Evolutionary conservation across 495 filamentous ascomycete species (phyloP).

Genomic region (Astrocystis sublimbata): DNA sequence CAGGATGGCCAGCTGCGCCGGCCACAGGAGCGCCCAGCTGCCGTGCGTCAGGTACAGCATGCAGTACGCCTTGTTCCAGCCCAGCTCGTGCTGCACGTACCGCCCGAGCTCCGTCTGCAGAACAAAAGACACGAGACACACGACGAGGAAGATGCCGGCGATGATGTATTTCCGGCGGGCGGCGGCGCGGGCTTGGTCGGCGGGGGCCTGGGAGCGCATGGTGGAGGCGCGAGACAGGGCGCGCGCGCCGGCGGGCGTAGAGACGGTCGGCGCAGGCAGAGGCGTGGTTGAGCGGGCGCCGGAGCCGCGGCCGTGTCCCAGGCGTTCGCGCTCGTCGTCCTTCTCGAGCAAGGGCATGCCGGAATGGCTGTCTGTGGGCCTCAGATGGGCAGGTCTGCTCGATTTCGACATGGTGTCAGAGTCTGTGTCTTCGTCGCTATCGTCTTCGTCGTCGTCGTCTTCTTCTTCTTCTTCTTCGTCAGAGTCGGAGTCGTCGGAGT

Average conservation of each 20-base stretch:
- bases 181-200: conserved; percentile 52
- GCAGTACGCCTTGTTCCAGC: conserved; percentile 95
- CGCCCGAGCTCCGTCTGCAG: conserved; percentile 94
- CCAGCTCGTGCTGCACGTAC: conserved; percentile 83
- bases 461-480: too few relatives aligned
- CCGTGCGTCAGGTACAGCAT: conserved; percentile 98
- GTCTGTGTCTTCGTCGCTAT: too few relatives aligned
- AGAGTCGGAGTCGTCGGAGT: conserved; percentile 24
- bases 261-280: conserved; percentile 21
- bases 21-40: conserved; percentile 89
- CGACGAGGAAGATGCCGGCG: conserved; percentile 75
- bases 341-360: conserved; percentile 54
- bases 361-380: conserved; percentile 53
- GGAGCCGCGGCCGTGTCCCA: conserved; percentile 41
- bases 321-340: conserved; percentile 51
- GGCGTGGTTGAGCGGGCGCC: neutral
- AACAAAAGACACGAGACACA: conserved; percentile 79
- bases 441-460: too few relatives aligned
- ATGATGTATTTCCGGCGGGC: conserved; percentile 82
- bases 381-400: conserved; percentile 44
- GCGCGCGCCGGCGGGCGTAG: conserved; percentile 23
- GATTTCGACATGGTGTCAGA: conserved; percentile 32
- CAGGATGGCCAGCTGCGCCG: conserved; percentile 76
- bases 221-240: conserved; percentile 49
- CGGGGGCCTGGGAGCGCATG: conserved; percentile 62